These are phyloP conservation scores for Elongisporangium prolatum DNA, from an alignment of 352 stramenopile species.

Conservation along the genomic window DNA sequence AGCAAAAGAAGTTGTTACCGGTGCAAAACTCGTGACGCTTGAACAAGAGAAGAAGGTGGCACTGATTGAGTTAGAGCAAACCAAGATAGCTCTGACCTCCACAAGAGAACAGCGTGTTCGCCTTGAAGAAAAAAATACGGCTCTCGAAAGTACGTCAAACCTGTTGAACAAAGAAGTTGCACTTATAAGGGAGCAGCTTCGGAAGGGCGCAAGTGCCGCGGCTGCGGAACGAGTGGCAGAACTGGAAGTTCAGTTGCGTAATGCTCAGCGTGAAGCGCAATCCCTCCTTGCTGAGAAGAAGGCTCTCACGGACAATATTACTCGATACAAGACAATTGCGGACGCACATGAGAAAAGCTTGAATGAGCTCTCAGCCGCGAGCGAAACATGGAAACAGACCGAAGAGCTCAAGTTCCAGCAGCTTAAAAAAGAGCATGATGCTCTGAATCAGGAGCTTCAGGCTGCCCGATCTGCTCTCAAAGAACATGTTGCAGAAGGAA, in stretches of 20 bases:
- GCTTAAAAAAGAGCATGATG: conserved; percentile 32
- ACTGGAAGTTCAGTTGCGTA: conserved; percentile 55
- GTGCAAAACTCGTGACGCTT: conserved; percentile 33
- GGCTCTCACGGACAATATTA: conserved; percentile 50
- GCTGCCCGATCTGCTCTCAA: conserved; percentile 48
- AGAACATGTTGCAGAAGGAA: conserved; percentile 53
- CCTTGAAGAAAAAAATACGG: conserved; percentile 47
- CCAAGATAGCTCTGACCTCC: conserved; percentile 27
- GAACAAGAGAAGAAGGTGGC: conserved; percentile 62
- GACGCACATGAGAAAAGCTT: conserved; percentile 74
- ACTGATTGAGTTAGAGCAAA: conserved; percentile 27
- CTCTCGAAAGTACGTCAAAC: conserved; percentile 31
- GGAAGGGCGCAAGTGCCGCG: conserved; percentile 55
- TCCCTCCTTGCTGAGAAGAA: conserved; percentile 52
- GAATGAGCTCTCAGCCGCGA: conserved; percentile 51
- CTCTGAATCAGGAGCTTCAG: conserved; percentile 35
- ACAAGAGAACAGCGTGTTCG: conserved; percentile 41
- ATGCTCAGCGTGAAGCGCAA: conserved; percentile 57
- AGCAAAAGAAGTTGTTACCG: conserved; percentile 40
- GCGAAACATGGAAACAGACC: conserved; percentile 51
- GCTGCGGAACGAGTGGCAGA: conserved; percentile 53
- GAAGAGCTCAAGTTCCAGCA: conserved; percentile 46
- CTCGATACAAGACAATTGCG: conserved; percentile 72
- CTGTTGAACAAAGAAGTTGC: conserved; percentile 59
- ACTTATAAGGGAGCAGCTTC: conserved; percentile 47